Evolutionary conservation across 176 grass and related monocot species (phyloP), one percentile per base, ranked within the genome.

Genomic region (Guadua angustifolia): DNA sequence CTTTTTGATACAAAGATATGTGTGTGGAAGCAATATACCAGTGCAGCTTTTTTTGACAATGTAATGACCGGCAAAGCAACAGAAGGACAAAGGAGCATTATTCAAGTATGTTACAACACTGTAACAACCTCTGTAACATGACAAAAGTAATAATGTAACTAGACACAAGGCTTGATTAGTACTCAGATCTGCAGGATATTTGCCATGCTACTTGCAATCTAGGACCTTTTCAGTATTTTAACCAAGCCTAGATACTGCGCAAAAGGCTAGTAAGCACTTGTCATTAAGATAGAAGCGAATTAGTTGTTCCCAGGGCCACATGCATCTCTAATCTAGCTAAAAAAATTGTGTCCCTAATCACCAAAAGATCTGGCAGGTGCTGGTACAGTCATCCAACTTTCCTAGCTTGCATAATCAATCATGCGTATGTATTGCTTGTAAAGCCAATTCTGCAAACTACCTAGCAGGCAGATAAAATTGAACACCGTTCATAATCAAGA

Each of bases 231-330:
- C 17, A 55, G 45, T 80, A 64, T 62, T 67, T 80, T 61, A 80
- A 42, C 64, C 50, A 46, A 35, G 53, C 74, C 70, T 87, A 87
- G 59, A 60, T 83, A 55, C 68, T 87, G 17, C 63, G 80, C 60
- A 75, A 87, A 90, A 87, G 85, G 70, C 74, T 83, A 74, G 7
- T 53, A 79, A 87, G 84, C 88, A 90, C 88, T 90, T 90, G 84
- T 87, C 74, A 87, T 90, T 87, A 83, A 90, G 80, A 87, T 87
- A 90, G 68, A 68, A 29, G 69, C 75, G 67, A 87, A 90, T 90
- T 79, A 90, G 89, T 90, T 90, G 89, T 80, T 87, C 89, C 68
- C 74, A 55, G 80, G 74, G 61, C 84, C 80, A 90, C 80, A 90
- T 80, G 84, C 80, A 90, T 83, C 89, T 79, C 74, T 83, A 83